Evolutionary conservation across 2,329 filamentous ascomycete genomes (phyloP).

Genomic region (Aspergillus ochraceoroseus): DNA sequence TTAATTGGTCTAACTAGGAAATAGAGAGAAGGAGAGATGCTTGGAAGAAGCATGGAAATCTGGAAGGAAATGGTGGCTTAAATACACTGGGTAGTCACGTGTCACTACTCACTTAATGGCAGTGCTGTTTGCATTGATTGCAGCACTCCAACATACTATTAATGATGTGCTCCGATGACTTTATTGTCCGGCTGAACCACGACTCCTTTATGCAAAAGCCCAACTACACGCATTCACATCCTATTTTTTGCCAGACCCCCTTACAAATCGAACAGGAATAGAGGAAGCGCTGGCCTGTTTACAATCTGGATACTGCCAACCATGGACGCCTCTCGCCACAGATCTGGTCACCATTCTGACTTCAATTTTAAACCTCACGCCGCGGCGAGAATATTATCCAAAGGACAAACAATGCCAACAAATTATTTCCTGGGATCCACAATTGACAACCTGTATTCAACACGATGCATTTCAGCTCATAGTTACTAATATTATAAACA

Average conservation of each 20-base stretch:
- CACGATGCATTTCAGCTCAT: slow-evolving; percentile 30
- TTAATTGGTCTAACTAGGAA: no score
- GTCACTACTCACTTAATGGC: no score
- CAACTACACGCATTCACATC: slow-evolving; percentile 59
- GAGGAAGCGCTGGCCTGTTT: slow-evolving; percentile 56
- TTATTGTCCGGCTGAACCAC: slow-evolving; percentile 54
- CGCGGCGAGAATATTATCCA: slow-evolving; percentile 45
- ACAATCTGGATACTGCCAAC: slow-evolving; percentile 48
- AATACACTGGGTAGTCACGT: no score
- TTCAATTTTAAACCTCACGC: slow-evolving; percentile 35
- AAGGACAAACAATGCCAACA: slow-evolving; percentile 42
- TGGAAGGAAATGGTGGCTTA: no score
- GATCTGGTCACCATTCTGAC: slow-evolving; percentile 15
- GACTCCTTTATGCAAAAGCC: slow-evolving; percentile 54
- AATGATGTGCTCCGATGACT: slow-evolving; percentile 54
- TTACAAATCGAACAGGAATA: slow-evolving; percentile 56
- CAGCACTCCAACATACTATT: no score
- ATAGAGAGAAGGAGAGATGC: no score
- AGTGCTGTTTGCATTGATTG: no score
- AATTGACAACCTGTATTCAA: slow-evolving; percentile 41
- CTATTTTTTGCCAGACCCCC: slow-evolving; percentile 51
- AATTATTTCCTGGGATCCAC: slow-evolving; percentile 39
- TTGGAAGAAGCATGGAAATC: no score
- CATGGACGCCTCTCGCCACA: slow-evolving; percentile 42
- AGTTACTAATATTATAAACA: slow-evolving; percentile 12